phyloP scores from a whole-genome alignment of 768 basidiomycete species.

The Sarcomyxa edulis region DNA sequence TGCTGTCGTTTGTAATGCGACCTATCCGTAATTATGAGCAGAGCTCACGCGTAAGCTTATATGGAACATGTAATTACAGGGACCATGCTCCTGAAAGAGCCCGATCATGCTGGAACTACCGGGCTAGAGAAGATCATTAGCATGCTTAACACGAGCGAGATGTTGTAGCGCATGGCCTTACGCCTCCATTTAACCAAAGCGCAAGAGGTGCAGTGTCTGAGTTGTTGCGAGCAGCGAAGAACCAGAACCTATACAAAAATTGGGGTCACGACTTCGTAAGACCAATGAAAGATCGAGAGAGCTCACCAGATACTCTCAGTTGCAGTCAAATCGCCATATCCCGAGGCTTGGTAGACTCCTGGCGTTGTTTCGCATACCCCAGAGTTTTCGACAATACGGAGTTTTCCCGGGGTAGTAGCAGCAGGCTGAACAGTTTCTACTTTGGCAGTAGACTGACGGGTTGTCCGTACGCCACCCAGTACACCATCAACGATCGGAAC shows the following conservation, averaged over 20 bases:
- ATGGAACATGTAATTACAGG: no score
- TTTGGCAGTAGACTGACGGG: constrained; percentile 6
- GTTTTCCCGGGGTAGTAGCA: constrained; percentile 38
- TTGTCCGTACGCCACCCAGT: constrained; percentile 35
- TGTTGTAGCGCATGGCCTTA: constrained; percentile 18
- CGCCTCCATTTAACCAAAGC: constrained; percentile 65
- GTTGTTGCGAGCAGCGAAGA: constrained; percentile 60
- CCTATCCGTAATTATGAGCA: no score
- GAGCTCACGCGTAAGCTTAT: no score
- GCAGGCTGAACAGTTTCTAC: constrained; percentile 12
- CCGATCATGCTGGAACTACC: constrained; percentile 57
- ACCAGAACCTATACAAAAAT: constrained; percentile 51
- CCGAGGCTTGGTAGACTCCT: constrained; percentile 57
- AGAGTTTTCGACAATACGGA: constrained; percentile 55
- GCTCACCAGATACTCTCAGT: constrained; percentile 54
- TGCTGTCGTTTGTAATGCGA: constrained; percentile 50
- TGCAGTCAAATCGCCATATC: constrained; percentile 55
- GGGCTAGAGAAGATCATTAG: constrained; percentile 26
- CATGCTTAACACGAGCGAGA: no score
- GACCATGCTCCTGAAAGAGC: constrained; percentile 71
- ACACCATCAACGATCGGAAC: constrained; percentile 46
- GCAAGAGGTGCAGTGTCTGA: constrained; percentile 57
- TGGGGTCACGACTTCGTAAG: no score
- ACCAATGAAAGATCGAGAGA: not conserved
- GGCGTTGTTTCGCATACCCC: constrained; percentile 61